Evolutionary conservation across 1,139 yeast genomes (phyloP).

Genomic region (Hyphopichia pseudoburtonii): DNA sequence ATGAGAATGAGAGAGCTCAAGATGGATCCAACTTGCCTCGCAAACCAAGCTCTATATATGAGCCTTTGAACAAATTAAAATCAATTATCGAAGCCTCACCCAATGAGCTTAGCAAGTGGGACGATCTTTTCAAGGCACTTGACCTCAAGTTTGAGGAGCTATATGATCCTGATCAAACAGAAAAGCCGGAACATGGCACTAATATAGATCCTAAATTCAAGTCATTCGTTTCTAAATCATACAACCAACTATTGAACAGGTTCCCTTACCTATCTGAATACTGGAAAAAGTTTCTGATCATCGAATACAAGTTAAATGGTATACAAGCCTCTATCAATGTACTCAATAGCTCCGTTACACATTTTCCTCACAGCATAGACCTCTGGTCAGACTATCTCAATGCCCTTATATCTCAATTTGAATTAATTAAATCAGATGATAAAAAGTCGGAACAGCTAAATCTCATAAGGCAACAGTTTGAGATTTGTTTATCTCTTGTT

Average conservation of each 20-base stretch:
- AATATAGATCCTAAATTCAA: conserved; percentile 20
- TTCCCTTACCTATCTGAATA: conserved; percentile 59
- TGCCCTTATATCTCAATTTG: conserved; percentile 43
- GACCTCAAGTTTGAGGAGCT: conserved; percentile 19
- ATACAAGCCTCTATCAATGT: conserved; percentile 46
- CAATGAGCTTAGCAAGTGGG: conserved; percentile 33
- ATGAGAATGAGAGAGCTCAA: background rate
- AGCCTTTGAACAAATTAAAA: conserved; percentile 5
- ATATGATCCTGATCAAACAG: conserved; percentile 4
- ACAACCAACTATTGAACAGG: conserved; percentile 37
- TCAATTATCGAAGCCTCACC: conserved; percentile 12
- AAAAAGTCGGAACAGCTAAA: conserved; percentile 17
- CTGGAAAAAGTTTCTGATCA: conserved; percentile 61
- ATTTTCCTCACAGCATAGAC: conserved; percentile 58
- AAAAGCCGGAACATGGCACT: conserved; percentile 8
- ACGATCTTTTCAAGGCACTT: conserved; percentile 21
- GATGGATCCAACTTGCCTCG: background rate
- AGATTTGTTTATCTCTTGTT: conserved; percentile 9
- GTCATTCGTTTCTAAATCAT: conserved; percentile 16
- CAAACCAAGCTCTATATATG: background rate
- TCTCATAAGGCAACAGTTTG: conserved; percentile 37
- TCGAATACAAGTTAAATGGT: conserved; percentile 57
- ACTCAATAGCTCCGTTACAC: conserved; percentile 45
- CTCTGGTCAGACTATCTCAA: conserved; percentile 66
- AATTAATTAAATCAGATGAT: conserved; percentile 9